A percentile compares a stretch with the other conserved stretches of the same genome.
phyloP scores from a whole-genome alignment of 306 rosid species.

The Vicia faba region DNA sequence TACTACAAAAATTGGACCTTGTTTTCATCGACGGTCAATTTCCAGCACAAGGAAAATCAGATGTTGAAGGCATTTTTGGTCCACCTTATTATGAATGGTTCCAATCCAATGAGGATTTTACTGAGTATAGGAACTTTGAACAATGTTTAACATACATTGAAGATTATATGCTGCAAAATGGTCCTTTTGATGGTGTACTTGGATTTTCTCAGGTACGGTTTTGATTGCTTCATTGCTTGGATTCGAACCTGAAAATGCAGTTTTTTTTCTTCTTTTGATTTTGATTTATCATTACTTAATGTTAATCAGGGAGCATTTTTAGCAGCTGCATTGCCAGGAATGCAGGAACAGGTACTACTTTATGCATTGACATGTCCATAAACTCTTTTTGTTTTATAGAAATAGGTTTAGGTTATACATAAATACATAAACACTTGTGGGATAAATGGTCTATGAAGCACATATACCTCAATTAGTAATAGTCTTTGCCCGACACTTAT shows the following conservation, averaged over 20 bases:
- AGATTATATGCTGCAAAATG: conserved; percentile 55
- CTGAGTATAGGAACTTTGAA: conserved; percentile 42
- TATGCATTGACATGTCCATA: too few species aligned
- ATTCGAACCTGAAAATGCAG: neutral
- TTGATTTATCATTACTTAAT: neutral
- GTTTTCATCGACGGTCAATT: conserved; percentile 50
- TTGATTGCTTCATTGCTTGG: neutral
- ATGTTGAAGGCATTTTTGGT: conserved; percentile 43
- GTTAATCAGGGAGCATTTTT: conserved; percentile 48
- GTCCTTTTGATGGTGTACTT: conserved; percentile 62
- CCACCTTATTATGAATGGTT: conserved; percentile 69
- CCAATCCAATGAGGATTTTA: conserved; percentile 48
- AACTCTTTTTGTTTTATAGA: too few species aligned
- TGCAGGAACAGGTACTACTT: conserved; percentile 52
- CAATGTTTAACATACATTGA: conserved; percentile 50
- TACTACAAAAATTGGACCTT: conserved; percentile 46
- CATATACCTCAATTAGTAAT: too few species aligned
- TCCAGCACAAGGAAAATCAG: conserved; percentile 50
- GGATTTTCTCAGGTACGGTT: conserved; percentile 53
- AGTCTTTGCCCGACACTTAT: too few species aligned
- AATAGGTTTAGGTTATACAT: too few species aligned
- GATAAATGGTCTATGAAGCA: too few species aligned
- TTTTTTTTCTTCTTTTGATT: neutral
- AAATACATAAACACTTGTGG: too few species aligned
- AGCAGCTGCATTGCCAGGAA: conserved; percentile 53